Base-by-base conservation (phyloP, 169 alveolate species). In the Plasmodium cynomolgi region DNA sequence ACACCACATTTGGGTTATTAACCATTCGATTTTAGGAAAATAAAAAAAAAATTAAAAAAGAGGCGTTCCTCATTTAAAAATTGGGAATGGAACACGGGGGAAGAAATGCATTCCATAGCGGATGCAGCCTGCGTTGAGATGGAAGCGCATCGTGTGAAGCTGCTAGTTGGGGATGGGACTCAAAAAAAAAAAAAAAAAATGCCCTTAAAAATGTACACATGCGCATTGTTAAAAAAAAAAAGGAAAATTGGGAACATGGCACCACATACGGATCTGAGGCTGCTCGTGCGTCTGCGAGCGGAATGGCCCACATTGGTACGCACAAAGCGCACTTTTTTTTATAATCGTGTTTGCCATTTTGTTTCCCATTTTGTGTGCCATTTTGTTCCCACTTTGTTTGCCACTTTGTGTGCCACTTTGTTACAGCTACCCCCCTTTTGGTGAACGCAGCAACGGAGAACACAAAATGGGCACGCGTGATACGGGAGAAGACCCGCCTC, bases 61-160 rank as follows among this genome's bases (percentile, higher is more conserved):
- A 23, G 39, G 77, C n/a, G 17, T 20, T 68, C 37, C 6, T 68
- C 77, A 68, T 68, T 68, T 6, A 68, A 68, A 68, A 68, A 23
- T 68, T 68, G 77, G 37, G 37, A 23, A 68, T 26, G 41, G 77
- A 68, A 29, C 13, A 68, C n/a, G 0, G 77, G 77, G 77, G 77
- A 68, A 44, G 11, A 44, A 23, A 23, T 20, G 37, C 77, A 68
- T 68, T 68, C 77, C 77, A 68, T 26, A 7, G 31, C 3, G 41
- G 77, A 26, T 5, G 6, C 77, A 68, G n/a, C 77, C 37, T 7
- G 41, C 39, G n/a, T 20, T 29, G 37, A 68, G 77, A 29, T 68
- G 77, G 77, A 68, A n/a, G 37, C 37, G 39, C 77, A 68, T 68
- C 77, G n/a, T 68, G 23, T 68, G n/a, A 20, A 68, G 77, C 77